Conservation (phyloP, 306 rosid genomes). For the Inga laurina region DNA sequence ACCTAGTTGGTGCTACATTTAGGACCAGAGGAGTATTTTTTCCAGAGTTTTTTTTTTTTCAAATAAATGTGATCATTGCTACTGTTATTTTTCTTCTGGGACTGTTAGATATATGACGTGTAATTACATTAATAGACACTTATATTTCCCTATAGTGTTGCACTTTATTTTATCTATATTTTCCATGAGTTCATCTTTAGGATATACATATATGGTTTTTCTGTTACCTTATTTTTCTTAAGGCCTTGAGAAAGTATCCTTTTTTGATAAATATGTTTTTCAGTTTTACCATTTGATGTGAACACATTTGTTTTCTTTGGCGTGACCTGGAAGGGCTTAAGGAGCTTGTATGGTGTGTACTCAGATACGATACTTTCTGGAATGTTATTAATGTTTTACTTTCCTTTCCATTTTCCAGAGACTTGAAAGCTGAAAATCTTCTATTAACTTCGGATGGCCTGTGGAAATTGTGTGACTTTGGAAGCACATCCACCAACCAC, state of each 20-base stretch:
- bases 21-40: too few species aligned
- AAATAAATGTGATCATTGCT: not conserved
- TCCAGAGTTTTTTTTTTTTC: too few species aligned
- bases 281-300: not conserved
- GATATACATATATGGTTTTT: not conserved
- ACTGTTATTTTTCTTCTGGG: not conserved
- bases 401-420: constrained; percentile 50
- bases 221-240: not conserved
- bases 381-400: not conserved
- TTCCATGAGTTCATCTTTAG: not conserved
- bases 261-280: not conserved
- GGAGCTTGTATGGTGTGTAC: not conserved
- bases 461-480: constrained; percentile 97
- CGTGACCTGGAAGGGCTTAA: constrained; percentile 1
- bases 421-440: constrained; percentile 93
- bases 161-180: not conserved
- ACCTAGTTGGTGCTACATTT: too few species aligned
- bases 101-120: not conserved
- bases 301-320: not conserved
- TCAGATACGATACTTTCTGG: not conserved
- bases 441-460: constrained; percentile 76
- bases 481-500: constrained; percentile 91
- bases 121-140: not conserved
- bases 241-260: not conserved
- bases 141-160: not conserved